Percentiles rank a stretch among this genome's conserved stretches.
phyloP scores from a whole-genome alignment of 1,284 basidiomycete species.

The Irpex sp. region DNA sequence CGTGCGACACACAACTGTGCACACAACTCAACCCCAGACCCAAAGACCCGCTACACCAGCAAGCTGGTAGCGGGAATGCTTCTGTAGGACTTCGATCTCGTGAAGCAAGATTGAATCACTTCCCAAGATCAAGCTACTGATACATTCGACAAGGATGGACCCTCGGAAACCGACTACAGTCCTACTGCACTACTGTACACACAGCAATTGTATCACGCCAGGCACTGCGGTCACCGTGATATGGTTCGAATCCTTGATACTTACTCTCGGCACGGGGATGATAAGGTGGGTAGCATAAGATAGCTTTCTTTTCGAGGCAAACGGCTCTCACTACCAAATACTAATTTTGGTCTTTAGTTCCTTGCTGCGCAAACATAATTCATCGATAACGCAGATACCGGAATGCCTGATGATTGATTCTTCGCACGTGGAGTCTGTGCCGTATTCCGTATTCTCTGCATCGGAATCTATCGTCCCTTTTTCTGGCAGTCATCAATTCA shows the following conservation, averaged over 20 bases:
- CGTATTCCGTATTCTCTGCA: not conserved
- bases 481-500: too few species aligned
- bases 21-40: too few species aligned
- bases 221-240: too few species aligned
- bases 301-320: too few species aligned
- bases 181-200: too few species aligned
- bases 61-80: not conserved
- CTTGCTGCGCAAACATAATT: not conserved
- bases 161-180: not conserved
- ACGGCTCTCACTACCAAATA: not conserved
- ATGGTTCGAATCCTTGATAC: too few species aligned
- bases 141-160: not conserved
- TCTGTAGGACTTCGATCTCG: not conserved
- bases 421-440: not conserved
- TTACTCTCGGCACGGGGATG: too few species aligned
- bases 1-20: too few species aligned
- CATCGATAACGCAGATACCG: not conserved
- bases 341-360: not conserved
- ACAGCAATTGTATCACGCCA: too few species aligned
- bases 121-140: not conserved
- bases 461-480: not conserved
- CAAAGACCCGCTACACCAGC: too few species aligned
- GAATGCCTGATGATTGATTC: not conserved
- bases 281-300: too few species aligned
- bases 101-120: not conserved